Evolutionary conservation across 768 basidiomycete genomes (phyloP).

Genomic region (Pulveroboletus sp.): DNA sequence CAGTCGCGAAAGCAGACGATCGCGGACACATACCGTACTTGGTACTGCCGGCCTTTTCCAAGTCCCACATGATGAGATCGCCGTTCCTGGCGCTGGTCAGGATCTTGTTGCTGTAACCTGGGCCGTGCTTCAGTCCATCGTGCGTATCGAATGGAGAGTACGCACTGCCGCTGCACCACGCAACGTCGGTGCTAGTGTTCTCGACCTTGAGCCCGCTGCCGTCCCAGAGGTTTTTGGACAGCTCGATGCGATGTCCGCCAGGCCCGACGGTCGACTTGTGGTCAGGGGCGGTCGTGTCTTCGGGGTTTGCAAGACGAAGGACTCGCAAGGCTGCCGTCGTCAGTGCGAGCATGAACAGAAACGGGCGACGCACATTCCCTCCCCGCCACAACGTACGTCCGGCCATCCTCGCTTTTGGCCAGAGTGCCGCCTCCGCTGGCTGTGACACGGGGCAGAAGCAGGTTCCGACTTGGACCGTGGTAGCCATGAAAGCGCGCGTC

Average conservation of each 20-base stretch:
- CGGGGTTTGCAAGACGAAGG: slow-evolving; percentile 51
- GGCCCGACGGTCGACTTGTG: slow-evolving; percentile 51
- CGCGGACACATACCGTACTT: slow-evolving; percentile 58
- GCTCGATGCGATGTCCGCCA: slow-evolving; percentile 66
- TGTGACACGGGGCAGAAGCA: slow-evolving; percentile 58
- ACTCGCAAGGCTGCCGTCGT: slow-evolving; percentile 51
- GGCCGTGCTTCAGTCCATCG: slow-evolving; percentile 1
- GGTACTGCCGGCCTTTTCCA: slow-evolving; percentile 58
- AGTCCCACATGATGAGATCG: slow-evolving; percentile 80
- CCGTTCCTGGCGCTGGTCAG: slow-evolving; percentile 78
- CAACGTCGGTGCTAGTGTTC: slow-evolving; percentile 72
- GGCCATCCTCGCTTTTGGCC: slow-evolving; percentile 63
- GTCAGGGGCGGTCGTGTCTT: slow-evolving; percentile 37
- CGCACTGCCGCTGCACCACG: slow-evolving; percentile 71
- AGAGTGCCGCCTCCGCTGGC: slow-evolving; percentile 63
- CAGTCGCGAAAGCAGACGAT: slow-evolving; percentile 8
- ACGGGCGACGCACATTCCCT: slow-evolving; percentile 56
- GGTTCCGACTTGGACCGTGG: slow-evolving; percentile 46
- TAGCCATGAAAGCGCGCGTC: slow-evolving; percentile 44
- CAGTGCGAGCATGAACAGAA: slow-evolving; percentile 4
- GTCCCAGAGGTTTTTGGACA: slow-evolving; percentile 74
- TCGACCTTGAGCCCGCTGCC: slow-evolving; percentile 75
- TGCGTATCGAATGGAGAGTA: slow-evolving; percentile 7
- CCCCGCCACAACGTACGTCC: slow-evolving; percentile 69
- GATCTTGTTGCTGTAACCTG: slow-evolving; percentile 72